Evolutionary conservation across 805 yeast species (phyloP).

Genomic region (Candida jianshihensis): DNA sequence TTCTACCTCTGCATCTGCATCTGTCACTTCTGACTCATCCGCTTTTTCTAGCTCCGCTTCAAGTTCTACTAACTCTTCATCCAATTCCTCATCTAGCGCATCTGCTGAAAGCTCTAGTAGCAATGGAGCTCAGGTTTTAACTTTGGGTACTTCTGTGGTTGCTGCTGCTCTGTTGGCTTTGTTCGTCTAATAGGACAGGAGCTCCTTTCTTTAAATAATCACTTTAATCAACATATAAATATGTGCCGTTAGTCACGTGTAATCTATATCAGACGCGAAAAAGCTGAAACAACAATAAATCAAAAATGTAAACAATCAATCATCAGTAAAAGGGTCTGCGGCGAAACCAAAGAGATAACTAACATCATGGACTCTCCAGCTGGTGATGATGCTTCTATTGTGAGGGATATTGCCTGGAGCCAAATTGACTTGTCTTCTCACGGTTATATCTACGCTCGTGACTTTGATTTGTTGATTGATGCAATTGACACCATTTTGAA

Average conservation of each 20-base stretch:
- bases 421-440: slow-evolving; percentile 12
- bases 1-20: neutral
- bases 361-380: neutral
- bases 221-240: too few species aligned
- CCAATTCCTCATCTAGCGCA: slow-evolving; percentile 1
- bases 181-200: too few species aligned
- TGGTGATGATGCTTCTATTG: slow-evolving; percentile 3
- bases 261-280: too few species aligned
- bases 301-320: too few species aligned
- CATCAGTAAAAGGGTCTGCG: too few species aligned
- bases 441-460: slow-evolving; percentile 16
- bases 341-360: too few species aligned
- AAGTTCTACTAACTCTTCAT: slow-evolving; percentile 6
- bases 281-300: too few species aligned
- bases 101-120: too few species aligned
- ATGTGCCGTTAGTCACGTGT: too few species aligned
- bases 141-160: slow-evolving; percentile 4
- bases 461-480: slow-evolving; percentile 15
- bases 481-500: slow-evolving; percentile 17
- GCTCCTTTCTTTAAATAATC: too few species aligned
- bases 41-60: slow-evolving; percentile 6
- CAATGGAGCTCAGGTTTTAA: slow-evolving; percentile 3
- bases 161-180: slow-evolving; percentile 5
- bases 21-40: slow-evolving; percentile 2
- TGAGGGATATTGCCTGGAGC: slow-evolving; percentile 18